Evolutionary conservation across 208 protist genomes (phyloP), one percentile per base, ranked within the genome.

Genomic region (Leishmania braziliensis): DNA sequence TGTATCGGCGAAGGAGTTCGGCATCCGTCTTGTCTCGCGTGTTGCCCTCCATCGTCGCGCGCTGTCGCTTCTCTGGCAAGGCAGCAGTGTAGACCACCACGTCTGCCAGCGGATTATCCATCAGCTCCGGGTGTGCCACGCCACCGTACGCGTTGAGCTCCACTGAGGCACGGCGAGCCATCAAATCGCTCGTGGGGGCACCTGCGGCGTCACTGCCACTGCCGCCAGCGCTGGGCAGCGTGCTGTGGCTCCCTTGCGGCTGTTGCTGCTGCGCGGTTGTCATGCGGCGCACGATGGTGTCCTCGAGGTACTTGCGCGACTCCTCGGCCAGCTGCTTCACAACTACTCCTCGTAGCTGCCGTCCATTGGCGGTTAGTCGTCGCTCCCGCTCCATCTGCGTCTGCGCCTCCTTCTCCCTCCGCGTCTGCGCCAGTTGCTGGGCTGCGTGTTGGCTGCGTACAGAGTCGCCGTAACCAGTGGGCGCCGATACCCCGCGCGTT

Each of bases 221-320:
- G 26, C 69, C 51, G 53, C 51, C 51, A 20, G 58, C 74, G 3
- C 58, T 14, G 1, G 53, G 26, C 39, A 29, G 54, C 6, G 74
- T 26, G 36, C 54, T 65, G 74, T 53, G 53, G 56, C 20, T 62
- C 51, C 10, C 39, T 14, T 51, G 68, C 75, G 18, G 66, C 56
- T 71, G 75, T 66, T 63, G 82, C 53, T 86, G 81, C 54, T 92
- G 92, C 18, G 83, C 77, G 39, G 73, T 77, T 2, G 91, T 87
- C 73, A 94, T 85, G 36, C 89, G 91, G 53, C 93, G 88, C 80
- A 92, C 90, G 3, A 97, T 89, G 5, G 93, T 91, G 29, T 84
- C 81, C 72, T 95, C 93, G 18, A 97, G 82, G 79, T 93, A 97
- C 58, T 80, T 68, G 72, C 91, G 93, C 12, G 91, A 97, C 75